Evolutionary conservation across 495 filamentous ascomycete species (phyloP).

Genomic region (Copromyces sp.): DNA sequence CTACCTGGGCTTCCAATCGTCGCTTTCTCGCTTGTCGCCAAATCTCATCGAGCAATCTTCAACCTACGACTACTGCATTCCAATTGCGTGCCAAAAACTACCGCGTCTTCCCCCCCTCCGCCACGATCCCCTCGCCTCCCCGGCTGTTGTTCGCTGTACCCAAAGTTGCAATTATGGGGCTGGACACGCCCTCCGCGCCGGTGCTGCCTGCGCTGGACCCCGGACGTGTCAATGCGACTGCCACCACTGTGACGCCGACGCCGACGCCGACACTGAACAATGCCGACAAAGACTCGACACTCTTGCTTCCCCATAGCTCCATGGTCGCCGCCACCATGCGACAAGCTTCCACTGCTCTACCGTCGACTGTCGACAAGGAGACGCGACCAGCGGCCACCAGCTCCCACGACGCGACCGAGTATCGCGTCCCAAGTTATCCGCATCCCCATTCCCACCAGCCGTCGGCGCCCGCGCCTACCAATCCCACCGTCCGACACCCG

Average conservation of each 20-base stretch:
- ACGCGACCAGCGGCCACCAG: not conserved
- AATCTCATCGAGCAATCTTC: constrained; percentile 12
- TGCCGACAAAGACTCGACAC: constrained; percentile 16
- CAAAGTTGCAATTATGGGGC: constrained; percentile 13
- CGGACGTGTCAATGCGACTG: constrained; percentile 8
- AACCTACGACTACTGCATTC: constrained; percentile 4
- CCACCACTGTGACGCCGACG: not conserved
- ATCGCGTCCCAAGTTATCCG: constrained; percentile 1
- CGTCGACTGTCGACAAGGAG: not conserved
- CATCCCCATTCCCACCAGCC: constrained; percentile 11
- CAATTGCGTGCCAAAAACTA: constrained; percentile 1
- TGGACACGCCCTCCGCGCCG: constrained; percentile 10
- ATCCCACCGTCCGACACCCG: constrained; percentile 12
- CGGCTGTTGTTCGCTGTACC: constrained; percentile 1
- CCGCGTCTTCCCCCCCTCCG: not conserved
- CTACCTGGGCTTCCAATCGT: constrained; percentile 5
- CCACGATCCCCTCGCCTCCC: not conserved
- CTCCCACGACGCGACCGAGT: constrained; percentile 2
- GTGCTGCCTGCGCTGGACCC: constrained; percentile 18
- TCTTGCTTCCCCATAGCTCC: constrained; percentile 6
- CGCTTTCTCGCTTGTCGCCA: constrained; percentile 10
- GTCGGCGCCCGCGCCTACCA: not conserved
- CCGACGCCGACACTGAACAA: not conserved
- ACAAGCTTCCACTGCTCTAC: not conserved
- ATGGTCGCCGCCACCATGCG: not conserved